Conservation (phyloP, 768 basidiomycete genomes). For the Holtermanniella nyarrowii region DNA sequence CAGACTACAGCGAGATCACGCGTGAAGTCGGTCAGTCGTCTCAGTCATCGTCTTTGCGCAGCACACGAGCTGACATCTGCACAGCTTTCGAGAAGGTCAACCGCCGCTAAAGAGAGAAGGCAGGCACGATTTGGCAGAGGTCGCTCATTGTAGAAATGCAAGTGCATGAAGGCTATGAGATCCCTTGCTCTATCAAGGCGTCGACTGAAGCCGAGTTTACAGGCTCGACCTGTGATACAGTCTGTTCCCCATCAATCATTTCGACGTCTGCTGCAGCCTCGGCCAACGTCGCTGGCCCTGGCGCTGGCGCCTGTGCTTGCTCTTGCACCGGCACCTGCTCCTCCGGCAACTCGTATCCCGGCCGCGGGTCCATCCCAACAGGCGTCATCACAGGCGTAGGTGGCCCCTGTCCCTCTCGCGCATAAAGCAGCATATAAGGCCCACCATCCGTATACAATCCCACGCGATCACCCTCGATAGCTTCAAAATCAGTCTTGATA, state of each 20-base stretch:
- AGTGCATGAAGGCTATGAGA: not conserved
- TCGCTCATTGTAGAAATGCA: not conserved
- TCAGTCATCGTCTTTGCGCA: not conserved
- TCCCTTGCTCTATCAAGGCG: not conserved
- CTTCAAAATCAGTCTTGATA: constrained; percentile 13
- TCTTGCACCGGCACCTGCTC: not conserved
- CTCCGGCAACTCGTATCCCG: too few relatives aligned
- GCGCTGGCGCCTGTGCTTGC: not conserved
- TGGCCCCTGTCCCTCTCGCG: not conserved
- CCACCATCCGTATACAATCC: constrained; percentile 33
- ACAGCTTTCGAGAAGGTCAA: not conserved
- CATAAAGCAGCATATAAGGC: constrained; percentile 13
- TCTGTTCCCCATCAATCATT: too few relatives aligned
- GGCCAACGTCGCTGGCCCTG: not conserved
- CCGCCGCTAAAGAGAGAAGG: not conserved
- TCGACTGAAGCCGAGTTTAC: too few relatives aligned
- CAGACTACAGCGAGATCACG: constrained; percentile 62
- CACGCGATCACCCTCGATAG: constrained; percentile 17
- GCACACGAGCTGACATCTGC: not conserved
- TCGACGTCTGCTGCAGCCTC: not conserved
- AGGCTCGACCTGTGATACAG: too few relatives aligned
- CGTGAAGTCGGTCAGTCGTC: constrained; percentile 53
- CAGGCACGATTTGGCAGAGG: too few relatives aligned
- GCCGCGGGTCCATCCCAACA: not conserved
- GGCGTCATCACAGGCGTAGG: not conserved